Evolutionary conservation across 2,329 filamentous ascomycete species (phyloP), one percentile per base, ranked within the genome.

Genomic region (Xylariaceae sp.): DNA sequence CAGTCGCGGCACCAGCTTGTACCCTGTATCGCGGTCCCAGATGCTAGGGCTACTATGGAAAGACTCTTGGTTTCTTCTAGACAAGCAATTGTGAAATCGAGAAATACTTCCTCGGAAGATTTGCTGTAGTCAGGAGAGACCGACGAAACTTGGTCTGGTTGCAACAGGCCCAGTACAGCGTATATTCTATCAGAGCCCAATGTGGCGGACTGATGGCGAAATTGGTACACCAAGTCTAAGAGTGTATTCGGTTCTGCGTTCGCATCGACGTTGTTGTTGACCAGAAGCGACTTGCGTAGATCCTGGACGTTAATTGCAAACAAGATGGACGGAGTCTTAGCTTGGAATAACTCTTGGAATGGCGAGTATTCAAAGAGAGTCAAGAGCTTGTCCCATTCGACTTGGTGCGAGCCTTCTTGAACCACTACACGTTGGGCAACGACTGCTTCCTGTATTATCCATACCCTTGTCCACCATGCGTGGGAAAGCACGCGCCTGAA

Each of bases 381-480:
- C 28, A 31, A 24, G 24, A 48, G 17, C 8, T 19, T 34, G 24
- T 48, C 45, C 45, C 45, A 48, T 24, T 37, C 33, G 14, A 48
- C 29, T 29, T 28, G 33, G 19, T 11, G 29, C 45, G 45, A 48
- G 45, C 45, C 45, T 37, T 29, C 36, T 28, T 36, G 45, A 17
- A 48, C 33, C 24, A 48, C 14, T 28, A 48, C 31, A 23, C 16
- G 45, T 16, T 24, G 31, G 33, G 45, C 45, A 26, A 36, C 45
- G 8, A 26, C 45, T 17, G 28, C 45, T 48, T 48, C 29, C 17
- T 48, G 45, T 4, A 48, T 37, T 17, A 48, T 48, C 45, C 45
- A 48, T 3, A 29, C 45, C 36, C 45, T 33, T n/a, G 33, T 48
- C 45, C 45, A 48, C 45, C 45, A 48, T 23, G 34, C 45, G 36